Conservation (phyloP, 768 basidiomycete genomes). For the Pulveroboletus sp. region DNA sequence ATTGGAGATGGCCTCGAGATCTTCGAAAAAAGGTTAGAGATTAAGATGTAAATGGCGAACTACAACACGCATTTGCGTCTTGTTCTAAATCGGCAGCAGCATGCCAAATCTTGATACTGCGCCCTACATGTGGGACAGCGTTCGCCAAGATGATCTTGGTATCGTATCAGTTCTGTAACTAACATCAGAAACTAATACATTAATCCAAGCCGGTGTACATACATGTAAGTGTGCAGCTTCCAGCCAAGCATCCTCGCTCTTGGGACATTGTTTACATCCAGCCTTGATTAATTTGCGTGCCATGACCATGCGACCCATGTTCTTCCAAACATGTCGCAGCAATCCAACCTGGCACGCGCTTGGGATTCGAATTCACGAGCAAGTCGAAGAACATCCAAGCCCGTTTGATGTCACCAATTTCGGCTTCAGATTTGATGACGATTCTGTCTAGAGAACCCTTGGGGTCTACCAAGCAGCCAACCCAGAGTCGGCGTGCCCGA, state of each 20-base stretch:
- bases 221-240: conserved; percentile 94
- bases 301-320: conserved; percentile 94
- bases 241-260: conserved; percentile 98
- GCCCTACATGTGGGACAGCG: conserved; percentile 91
- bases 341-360: conserved; percentile 98
- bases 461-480: conserved; percentile 89
- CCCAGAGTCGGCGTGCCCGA: conserved; percentile 76
- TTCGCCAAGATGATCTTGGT: conserved; percentile 93
- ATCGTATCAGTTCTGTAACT: conserved; percentile 75
- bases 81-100: conserved; percentile 89
- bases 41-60: not conserved
- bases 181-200: not conserved
- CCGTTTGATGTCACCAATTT: conserved; percentile 98
- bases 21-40: conserved; percentile 35
- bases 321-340: conserved; percentile 96
- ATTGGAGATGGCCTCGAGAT: conserved; percentile 95
- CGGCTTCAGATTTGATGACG: conserved; percentile 87
- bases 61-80: conserved; percentile 59
- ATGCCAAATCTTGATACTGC: conserved; percentile 96
- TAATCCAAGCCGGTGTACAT: conserved; percentile 22
- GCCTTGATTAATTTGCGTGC: conserved; percentile 90
- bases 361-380: conserved; percentile 94
- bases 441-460: conserved; percentile 96
- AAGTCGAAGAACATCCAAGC: conserved; percentile 96
- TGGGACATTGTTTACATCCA: conserved; percentile 94